Conservation (phyloP, 1,284 basidiomycete species). For the Ganoderma lucidum region DNA sequence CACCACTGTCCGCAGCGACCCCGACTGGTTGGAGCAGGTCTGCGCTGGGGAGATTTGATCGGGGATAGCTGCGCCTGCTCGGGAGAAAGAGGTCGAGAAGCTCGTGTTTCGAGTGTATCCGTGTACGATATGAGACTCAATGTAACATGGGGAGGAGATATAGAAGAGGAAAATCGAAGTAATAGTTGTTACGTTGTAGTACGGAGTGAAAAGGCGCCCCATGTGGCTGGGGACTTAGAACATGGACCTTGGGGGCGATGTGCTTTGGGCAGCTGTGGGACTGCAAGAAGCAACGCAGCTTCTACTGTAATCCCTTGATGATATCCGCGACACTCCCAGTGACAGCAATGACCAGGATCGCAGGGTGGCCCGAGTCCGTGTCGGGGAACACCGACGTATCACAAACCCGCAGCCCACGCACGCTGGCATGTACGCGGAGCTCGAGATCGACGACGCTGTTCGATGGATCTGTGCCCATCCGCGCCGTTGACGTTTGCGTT, state of each 20-base stretch:
- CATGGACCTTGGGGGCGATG: too few relatives aligned
- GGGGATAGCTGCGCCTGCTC: background rate
- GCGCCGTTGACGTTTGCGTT: background rate
- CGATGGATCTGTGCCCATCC: background rate
- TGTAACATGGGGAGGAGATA: background rate
- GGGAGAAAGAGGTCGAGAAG: background rate
- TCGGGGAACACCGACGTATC: background rate
- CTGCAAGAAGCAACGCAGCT: too few relatives aligned
- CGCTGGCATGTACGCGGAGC: background rate
- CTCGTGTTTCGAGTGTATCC: background rate
- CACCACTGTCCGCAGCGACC: slow-evolving; percentile 82
- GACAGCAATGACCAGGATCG: background rate
- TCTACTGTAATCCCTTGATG: background rate
- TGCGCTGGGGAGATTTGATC: slow-evolving; percentile 67
- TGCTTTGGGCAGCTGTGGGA: too few relatives aligned
- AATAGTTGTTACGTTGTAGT: too few relatives aligned
- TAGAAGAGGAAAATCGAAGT: background rate
- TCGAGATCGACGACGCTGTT: background rate
- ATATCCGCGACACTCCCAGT: background rate
- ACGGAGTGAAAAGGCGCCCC: too few relatives aligned
- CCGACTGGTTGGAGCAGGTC: slow-evolving; percentile 79
- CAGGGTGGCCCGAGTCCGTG: background rate
- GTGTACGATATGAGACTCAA: background rate
- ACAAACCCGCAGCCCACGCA: background rate
- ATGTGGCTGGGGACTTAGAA: background rate